Conservation (phyloP, 2,329 filamentous ascomycete species). For the Bipolaris cookei region DNA sequence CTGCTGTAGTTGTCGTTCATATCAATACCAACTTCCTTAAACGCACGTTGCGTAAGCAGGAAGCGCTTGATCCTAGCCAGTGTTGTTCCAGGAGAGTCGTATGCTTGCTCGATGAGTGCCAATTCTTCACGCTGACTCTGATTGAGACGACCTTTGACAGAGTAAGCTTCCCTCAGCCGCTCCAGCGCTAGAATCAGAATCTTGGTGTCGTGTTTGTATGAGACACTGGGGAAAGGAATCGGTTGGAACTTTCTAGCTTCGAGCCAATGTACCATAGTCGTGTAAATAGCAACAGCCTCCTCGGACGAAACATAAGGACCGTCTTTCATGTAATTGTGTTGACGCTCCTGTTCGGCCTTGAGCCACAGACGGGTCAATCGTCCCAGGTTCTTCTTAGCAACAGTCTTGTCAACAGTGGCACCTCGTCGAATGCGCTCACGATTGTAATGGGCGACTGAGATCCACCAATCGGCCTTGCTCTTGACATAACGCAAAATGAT, state of each 20-base stretch:
- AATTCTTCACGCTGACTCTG: slow-evolving; percentile 97
- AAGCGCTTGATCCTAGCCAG: slow-evolving; percentile 97
- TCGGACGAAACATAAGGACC: slow-evolving; percentile 98
- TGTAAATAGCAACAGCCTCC: slow-evolving; percentile 98
- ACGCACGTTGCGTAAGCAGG: slow-evolving; percentile 92
- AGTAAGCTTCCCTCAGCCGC: slow-evolving; percentile 91
- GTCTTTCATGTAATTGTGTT: slow-evolving; percentile 99
- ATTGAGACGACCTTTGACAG: slow-evolving; percentile 94
- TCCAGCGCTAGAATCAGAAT: slow-evolving; percentile 96
- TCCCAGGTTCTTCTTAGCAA: slow-evolving; percentile 98
- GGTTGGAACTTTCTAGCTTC: slow-evolving; percentile 98
- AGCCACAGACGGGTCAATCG: slow-evolving; percentile 94
- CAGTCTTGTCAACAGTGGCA: slow-evolving; percentile 97
- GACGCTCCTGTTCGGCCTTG: slow-evolving; percentile 96
- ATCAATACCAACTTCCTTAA: slow-evolving; percentile 99
- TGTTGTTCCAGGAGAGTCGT: slow-evolving; percentile 95
- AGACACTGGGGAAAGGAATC: slow-evolving; percentile 97
- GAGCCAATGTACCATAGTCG: slow-evolving; percentile 97
- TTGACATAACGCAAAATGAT: slow-evolving; percentile 99
- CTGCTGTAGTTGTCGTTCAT: slow-evolving; percentile 99
- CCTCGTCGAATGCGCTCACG: slow-evolving; percentile 94
- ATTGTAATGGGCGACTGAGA: slow-evolving; percentile 98
- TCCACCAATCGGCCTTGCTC: slow-evolving; percentile 99
- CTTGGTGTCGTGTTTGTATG: slow-evolving; percentile 99
- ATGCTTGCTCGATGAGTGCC: slow-evolving; percentile 96